Evolutionary conservation across 129 eudicot genomes (phyloP).

Genomic region (carrot (Daucus carota)): DNA sequence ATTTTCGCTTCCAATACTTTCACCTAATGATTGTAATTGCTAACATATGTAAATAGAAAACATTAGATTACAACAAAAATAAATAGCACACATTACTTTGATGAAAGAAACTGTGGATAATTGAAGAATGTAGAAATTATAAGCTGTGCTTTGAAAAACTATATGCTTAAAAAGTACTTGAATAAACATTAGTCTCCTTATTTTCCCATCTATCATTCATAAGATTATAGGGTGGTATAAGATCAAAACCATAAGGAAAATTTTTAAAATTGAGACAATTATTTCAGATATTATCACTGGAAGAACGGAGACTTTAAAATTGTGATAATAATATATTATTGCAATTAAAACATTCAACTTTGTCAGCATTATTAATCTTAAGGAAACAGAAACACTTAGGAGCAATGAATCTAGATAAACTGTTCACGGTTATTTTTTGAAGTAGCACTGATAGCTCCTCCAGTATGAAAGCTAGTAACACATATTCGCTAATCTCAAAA

Average conservation of each 20-base stretch:
- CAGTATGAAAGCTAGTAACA: not conserved
- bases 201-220: not conserved
- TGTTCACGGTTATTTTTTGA: too few relatives aligned
- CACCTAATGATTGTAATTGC: constrained; percentile 64
- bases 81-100: not conserved
- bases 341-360: not conserved
- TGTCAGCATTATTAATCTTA: not conserved
- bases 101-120: not conserved
- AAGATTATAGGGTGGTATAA: not conserved
- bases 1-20: constrained; percentile 56
- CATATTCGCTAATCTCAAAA: too few relatives aligned
- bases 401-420: not conserved
- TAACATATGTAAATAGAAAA: constrained; percentile 20
- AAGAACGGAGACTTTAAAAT: not conserved
- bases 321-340: not conserved
- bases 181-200: not conserved
- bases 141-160: not conserved
- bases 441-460: not conserved
- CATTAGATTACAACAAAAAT: too few relatives aligned
- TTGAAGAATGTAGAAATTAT: not conserved
- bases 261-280: not conserved
- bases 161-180: not conserved
- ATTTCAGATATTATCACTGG: not conserved
- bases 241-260: too few relatives aligned
- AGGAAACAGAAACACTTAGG: not conserved